These are phyloP conservation scores for Albizia julibrissin DNA, from an alignment of 306 rosid species.

Conservation along the genomic window DNA sequence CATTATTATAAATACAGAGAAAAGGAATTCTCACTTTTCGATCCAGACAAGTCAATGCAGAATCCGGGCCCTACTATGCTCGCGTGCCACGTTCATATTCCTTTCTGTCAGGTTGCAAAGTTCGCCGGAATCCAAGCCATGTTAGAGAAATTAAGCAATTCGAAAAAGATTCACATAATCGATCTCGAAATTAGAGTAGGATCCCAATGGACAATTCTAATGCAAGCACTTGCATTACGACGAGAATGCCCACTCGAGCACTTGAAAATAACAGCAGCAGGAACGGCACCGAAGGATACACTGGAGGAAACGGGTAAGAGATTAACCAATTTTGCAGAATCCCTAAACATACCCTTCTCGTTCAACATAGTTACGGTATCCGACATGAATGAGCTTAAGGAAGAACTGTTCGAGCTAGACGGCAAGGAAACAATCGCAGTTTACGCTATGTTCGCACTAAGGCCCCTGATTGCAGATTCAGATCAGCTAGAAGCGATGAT, in stretches of 20 bases:
- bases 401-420: conserved; percentile 45
- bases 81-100: conserved; percentile 36
- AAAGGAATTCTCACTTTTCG: conserved; percentile 14
- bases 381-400: conserved; percentile 44
- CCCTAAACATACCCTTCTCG: conserved; percentile 50
- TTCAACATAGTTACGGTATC: conserved; percentile 52
- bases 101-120: conserved; percentile 30
- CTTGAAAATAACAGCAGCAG: conserved; percentile 45
- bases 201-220: conserved; percentile 34
- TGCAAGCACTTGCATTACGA: conserved; percentile 39
- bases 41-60: conserved; percentile 41
- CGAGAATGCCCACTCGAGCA: conserved; percentile 34
- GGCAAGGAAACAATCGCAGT: conserved; percentile 50
- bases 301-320: conserved; percentile 41
- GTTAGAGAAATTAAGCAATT: conserved; percentile 38
- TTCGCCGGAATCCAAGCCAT: conserved; percentile 44
- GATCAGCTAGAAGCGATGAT: conserved; percentile 53
- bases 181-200: conserved; percentile 47
- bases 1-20: conserved; percentile 3
- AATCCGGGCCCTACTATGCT: conserved; percentile 15
- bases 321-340: conserved; percentile 37
- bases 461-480: conserved; percentile 41
- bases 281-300: background rate
- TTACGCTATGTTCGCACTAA: conserved; percentile 34
- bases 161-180: conserved; percentile 43